A percentile compares a stretch with the other conserved stretches of the same genome.
phyloP scores from a whole-genome alignment of 1,139 yeast genomes.

The Eremothecium gossypii region DNA sequence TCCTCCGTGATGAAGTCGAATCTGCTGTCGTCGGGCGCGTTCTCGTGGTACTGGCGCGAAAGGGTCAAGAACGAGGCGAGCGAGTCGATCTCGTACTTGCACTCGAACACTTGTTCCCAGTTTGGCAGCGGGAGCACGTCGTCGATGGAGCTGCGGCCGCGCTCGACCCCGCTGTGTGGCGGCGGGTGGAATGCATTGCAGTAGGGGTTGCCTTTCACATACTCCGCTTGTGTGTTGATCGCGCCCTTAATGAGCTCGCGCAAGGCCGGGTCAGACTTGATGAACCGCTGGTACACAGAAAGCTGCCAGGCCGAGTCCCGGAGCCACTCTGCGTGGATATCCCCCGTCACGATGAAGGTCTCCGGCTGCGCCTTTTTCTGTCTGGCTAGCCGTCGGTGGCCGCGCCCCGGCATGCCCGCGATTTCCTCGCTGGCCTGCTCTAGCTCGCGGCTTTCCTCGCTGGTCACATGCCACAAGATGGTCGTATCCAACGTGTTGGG shows the following conservation, averaged over 20 bases:
- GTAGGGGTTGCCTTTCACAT: slow-evolving; percentile 55
- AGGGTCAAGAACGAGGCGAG: slow-evolving; percentile 73
- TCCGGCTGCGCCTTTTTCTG: slow-evolving; percentile 30
- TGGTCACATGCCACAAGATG: slow-evolving; percentile 55
- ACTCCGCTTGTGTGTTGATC: slow-evolving; percentile 66
- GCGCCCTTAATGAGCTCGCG: slow-evolving; percentile 61
- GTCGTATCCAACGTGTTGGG: slow-evolving; percentile 90
- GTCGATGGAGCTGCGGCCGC: slow-evolving; percentile 52
- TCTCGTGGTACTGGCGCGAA: slow-evolving; percentile 57
- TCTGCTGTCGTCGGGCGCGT: slow-evolving; percentile 38
- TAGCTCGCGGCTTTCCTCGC: not conserved
- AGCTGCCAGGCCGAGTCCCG: slow-evolving; percentile 81
- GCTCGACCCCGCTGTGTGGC: slow-evolving; percentile 43
- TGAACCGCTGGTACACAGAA: slow-evolving; percentile 61
- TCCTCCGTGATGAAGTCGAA: slow-evolving; percentile 39
- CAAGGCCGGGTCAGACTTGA: slow-evolving; percentile 42
- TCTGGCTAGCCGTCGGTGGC: not conserved
- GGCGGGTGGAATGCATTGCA: slow-evolving; percentile 94
- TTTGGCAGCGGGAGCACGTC: slow-evolving; percentile 60
- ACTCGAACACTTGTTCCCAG: slow-evolving; percentile 70
- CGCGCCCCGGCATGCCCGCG: slow-evolving; percentile 3
- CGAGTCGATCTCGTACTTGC: slow-evolving; percentile 84
- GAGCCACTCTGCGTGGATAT: slow-evolving; percentile 83
- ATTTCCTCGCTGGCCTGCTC: slow-evolving; percentile 5
- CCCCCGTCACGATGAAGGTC: slow-evolving; percentile 80